phyloP scores from a whole-genome alignment of 202 grass and related monocot genomes.

The Digitaria exilis region DNA sequence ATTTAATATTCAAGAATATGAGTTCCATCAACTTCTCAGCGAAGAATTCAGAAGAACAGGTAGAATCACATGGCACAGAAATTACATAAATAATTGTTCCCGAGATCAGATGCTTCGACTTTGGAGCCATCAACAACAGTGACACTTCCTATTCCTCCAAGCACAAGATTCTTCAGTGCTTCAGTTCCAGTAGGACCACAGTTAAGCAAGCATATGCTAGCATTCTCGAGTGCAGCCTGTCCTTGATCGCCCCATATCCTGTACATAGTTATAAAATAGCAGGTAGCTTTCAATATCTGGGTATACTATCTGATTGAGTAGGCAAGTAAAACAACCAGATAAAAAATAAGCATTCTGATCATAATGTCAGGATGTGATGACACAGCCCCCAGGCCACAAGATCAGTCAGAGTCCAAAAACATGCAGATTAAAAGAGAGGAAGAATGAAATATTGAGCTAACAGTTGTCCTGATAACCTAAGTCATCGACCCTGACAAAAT shows the following conservation, averaged over 20 bases:
- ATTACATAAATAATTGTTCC: constrained; percentile 89
- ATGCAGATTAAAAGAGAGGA: neutral
- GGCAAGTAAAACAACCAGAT: constrained; percentile 2
- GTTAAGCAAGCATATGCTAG: constrained; percentile 88
- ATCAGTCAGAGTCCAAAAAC: neutral
- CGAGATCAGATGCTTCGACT: constrained; percentile 75
- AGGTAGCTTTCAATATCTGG: constrained; percentile 17
- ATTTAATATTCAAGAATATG: constrained; percentile 29
- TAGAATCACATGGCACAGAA: neutral
- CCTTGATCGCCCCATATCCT: constrained; percentile 99
- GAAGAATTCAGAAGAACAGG: neutral
- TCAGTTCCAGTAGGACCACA: constrained; percentile 92
- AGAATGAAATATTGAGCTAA: neutral
- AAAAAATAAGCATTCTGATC: constrained; percentile 17
- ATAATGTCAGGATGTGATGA: neutral
- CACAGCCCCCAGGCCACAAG: neutral
- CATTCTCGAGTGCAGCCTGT: constrained; percentile 81
- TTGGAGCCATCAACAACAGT: constrained; percentile 84
- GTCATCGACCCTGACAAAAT: neutral
- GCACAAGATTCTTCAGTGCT: constrained; percentile 92
- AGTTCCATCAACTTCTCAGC: neutral
- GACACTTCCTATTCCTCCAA: constrained; percentile 89
- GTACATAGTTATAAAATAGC: constrained; percentile 30
- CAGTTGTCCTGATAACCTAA: neutral
- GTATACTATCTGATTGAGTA: constrained; percentile 5